These are phyloP conservation scores for Capronia epimyces DNA, from an alignment of 2,329 filamentous ascomycete genomes.

Conservation along the genomic window DNA sequence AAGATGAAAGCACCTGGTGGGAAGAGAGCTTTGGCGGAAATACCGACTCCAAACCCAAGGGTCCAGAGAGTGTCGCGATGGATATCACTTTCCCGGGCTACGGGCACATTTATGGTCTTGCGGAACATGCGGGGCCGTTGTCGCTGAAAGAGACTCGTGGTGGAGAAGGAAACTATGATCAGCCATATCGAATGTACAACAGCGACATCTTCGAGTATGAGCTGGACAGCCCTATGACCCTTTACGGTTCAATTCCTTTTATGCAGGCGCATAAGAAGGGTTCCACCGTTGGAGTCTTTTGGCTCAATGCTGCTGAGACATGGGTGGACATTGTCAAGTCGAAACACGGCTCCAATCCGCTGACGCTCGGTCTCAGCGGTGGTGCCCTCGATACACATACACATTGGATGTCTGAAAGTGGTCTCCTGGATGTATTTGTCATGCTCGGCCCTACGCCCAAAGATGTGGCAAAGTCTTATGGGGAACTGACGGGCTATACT, in stretches of 20 bases:
- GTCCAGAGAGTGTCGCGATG: constrained; percentile 83
- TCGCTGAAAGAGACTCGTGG: constrained; percentile 85
- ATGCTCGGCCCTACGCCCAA: constrained; percentile 84
- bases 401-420: constrained; percentile 94
- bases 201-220: constrained; percentile 97
- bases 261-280: constrained; percentile 96
- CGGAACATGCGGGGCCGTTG: constrained; percentile 82
- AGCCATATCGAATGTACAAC: constrained; percentile 94
- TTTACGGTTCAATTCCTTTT: constrained; percentile 94
- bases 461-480: constrained; percentile 75
- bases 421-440: constrained; percentile 85
- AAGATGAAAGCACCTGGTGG: constrained; percentile 93
- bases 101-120: constrained; percentile 87
- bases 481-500: constrained; percentile 84
- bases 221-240: constrained; percentile 93
- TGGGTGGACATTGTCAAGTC: constrained; percentile 92
- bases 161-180: constrained; percentile 73
- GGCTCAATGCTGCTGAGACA: constrained; percentile 94
- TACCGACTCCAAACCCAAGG: constrained; percentile 90
- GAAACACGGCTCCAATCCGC: constrained; percentile 66
- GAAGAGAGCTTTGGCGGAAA: constrained; percentile 94
- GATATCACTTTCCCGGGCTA: constrained; percentile 92
- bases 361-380: constrained; percentile 65
- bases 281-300: constrained; percentile 92
- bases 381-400: constrained; percentile 71